Base-by-base conservation (phyloP, 2,329 filamentous ascomycete species). In the Passalora sequoiae region DNA sequence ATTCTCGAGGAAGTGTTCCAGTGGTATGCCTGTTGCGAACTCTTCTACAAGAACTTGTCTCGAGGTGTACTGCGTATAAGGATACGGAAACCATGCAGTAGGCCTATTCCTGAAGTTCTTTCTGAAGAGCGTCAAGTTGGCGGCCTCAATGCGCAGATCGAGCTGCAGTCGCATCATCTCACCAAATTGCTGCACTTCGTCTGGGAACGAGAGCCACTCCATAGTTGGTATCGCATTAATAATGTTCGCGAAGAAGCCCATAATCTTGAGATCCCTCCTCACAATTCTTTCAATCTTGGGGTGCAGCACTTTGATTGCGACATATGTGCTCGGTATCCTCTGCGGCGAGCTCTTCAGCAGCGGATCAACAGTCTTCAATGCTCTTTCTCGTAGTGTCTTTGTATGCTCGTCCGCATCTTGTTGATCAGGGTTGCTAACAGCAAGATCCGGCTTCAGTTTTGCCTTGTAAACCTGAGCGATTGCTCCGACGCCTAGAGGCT, bases 151-250 rank as follows among this genome's bases (percentile, higher is more conserved):
- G 40, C 92, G 84, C 25, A 98, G 75, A 66, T 98, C 92, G 2
- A 98, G 74, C 63, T 98, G 92, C n/a, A 97, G 72, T 58, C 84
- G 84, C 92, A 98, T 98, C 92, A 98, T 98, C 62, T 94, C 86
- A 17, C 89, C 91, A 60, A 98, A 98, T 60, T 97, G 89, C 10
- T 75, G 69, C 3, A 97, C 92, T 64, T 98, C 92, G 55, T 96
- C 91, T 0, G 92, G 92, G 6, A 98, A 79, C 0, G 91, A 96
- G 4, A 98, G 75, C 92, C 92, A 98, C 66, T 97, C 88, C 61
- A 98, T 92, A 0, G 89, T 95, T 1, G 92, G 92, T 22, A 98
- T 84, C 2, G 77, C 70, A 65, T 97, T 94, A 55, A 98, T 81
- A 4, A 85, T 60, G 0, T 79, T 75, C 12, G 92, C 92, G 60